These are phyloP conservation scores for Balamuthia mandrillaris DNA, from an alignment of 208 protist genomes.

Conservation along the genomic window DNA sequence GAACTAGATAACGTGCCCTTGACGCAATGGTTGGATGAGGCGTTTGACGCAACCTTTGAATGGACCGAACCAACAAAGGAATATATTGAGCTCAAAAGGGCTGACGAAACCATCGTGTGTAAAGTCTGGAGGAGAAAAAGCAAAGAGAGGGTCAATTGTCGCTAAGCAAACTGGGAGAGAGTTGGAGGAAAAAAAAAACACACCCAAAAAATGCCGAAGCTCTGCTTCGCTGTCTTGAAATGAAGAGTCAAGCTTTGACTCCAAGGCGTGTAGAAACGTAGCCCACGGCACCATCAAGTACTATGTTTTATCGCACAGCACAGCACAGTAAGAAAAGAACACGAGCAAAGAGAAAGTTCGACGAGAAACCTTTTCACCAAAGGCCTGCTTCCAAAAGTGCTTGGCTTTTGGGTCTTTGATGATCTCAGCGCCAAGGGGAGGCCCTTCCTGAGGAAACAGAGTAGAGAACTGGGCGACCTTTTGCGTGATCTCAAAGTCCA, in stretches of 20 bases:
- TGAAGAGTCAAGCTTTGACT: conserved; percentile 25
- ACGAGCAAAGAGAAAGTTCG: background rate
- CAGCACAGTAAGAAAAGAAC: background rate
- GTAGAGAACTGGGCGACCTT: conserved; percentile 32
- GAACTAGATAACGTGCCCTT: background rate
- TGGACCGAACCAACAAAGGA: conserved; percentile 55
- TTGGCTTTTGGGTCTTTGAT: background rate
- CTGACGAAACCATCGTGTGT: conserved; percentile 47
- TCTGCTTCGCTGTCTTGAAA: background rate
- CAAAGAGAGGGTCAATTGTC: background rate
- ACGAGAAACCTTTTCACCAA: conserved; percentile 19
- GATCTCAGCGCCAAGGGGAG: background rate
- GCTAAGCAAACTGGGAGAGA: background rate
- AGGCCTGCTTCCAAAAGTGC: conserved; percentile 13
- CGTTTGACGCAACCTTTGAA: conserved; percentile 16
- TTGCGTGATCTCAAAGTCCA: conserved; percentile 25
- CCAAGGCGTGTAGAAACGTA: conserved; percentile 30
- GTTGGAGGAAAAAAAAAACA: background rate
- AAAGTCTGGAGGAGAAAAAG: conserved; percentile 28
- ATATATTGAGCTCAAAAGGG: conserved; percentile 39
- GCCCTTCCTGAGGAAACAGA: conserved; percentile 6
- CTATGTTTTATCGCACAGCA: background rate
- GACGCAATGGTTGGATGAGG: background rate
- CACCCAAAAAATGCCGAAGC: background rate
- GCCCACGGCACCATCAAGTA: conserved; percentile 33